Conservation (phyloP, 179 eudicot genomes). For the Corrigiola litoralis region DNA sequence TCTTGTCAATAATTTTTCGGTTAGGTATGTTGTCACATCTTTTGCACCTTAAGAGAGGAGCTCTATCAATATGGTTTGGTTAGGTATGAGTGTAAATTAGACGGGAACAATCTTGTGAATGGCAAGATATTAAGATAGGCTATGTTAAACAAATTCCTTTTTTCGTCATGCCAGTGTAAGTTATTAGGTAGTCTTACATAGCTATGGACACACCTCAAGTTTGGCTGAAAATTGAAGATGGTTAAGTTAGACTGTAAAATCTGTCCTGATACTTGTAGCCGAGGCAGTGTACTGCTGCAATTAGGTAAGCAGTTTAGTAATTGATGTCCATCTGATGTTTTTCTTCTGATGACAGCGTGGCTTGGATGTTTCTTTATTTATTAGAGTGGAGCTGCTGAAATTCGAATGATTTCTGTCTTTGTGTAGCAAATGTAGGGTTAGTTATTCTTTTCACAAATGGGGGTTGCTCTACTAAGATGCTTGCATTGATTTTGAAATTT, state of each 20-base stretch:
- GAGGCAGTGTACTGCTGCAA: not conserved
- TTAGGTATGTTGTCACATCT: not conserved
- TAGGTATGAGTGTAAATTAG: not conserved
- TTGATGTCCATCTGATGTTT: not conserved
- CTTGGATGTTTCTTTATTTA: too few relatives aligned
- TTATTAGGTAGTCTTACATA: not conserved
- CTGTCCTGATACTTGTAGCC: not conserved
- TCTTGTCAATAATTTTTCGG: not conserved
- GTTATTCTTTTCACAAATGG: not conserved
- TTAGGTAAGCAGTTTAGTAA: not conserved
- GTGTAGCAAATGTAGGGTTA: constrained; percentile 1
- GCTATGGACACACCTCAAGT: not conserved
- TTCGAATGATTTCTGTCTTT: not conserved
- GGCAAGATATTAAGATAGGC: not conserved
- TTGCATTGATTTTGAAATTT: constrained; percentile 5
- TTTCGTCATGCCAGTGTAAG: not conserved
- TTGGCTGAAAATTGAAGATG: not conserved
- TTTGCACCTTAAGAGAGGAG: not conserved
- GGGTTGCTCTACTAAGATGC: constrained; percentile 16
- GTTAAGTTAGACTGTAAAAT: not conserved
- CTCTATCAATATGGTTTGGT: not conserved
- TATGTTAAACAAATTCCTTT: not conserved
- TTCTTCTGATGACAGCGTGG: constrained; percentile 3
- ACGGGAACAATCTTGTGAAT: not conserved
- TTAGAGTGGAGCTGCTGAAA: too few relatives aligned